Evolutionary conservation across 352 stramenopile species (phyloP), one percentile per base, ranked within the genome.

Genomic region (Detonula confervacea): DNA sequence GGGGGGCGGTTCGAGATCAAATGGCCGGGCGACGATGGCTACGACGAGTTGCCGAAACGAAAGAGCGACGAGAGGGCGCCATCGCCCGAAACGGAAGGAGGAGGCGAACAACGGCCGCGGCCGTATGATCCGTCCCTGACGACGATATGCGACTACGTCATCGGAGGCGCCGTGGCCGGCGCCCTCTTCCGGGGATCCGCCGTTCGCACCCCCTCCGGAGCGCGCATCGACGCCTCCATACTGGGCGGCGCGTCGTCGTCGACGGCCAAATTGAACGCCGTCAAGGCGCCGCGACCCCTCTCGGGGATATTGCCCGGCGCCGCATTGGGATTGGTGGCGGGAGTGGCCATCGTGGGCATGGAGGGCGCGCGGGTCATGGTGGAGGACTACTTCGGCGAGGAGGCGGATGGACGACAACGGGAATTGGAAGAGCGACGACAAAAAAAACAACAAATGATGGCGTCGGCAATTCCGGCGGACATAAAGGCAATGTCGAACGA

Each of bases 401-500:
- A 56, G n/a, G 52, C 30, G n/a, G 33, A 79, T 62, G 54, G 44
- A 12, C 20, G 29, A 22, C 6, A 18, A 49, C 35, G 57, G n/a
- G 14, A 25, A 14, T 27, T 35, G 35, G 3, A 57, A 63, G 18
- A 73, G 16, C 25, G 49, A 25, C 18, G 59, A 6, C 52, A 68
- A 29, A 56, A 54, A n/a, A n/a, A n/a, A n/a, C n/a, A n/a, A n/a
- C n/a, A n/a, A n/a, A n/a, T n/a, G n/a, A n/a, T n/a, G n/a, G n/a
- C n/a, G n/a, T 18, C 12, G 37, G 14, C 8, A 33, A 73, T 82
- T 42, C 73, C 73, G 18, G 56, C 33, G 35, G 64, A 82, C 67
- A 77, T 82, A 39, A 72, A 73, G 42, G 57, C 55, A 52, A 82
- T 82, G 73, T 63, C 73, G n/a, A 77, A 75, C 20, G 65, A 76